Evolutionary conservation across 768 basidiomycete genomes (phyloP), one percentile per base, ranked within the genome.

Genomic region (Psilocybe cubensis): DNA sequence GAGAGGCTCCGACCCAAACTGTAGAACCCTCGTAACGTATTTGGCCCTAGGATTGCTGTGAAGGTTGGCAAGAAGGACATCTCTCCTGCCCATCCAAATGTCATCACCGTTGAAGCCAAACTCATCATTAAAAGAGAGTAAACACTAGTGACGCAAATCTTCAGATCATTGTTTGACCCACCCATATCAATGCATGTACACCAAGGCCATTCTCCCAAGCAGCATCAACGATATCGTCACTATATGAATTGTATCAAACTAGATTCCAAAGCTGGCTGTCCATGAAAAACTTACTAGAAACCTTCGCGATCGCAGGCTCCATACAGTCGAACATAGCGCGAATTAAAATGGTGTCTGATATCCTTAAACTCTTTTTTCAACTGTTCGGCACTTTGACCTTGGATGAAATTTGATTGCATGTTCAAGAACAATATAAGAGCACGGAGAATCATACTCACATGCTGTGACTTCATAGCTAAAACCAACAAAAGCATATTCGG

Each of bases 101-200:
- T 83, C 65, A 31, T 64, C 68, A 4, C 75, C 76, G 47, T 83
- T 75, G 48, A 76, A 83, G 21, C 82, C 82, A 60, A 83, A 83
- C 81, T 82, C 53, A 18, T n/a, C 31, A 17, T 21, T 4, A 2
- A 20, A 9, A n/a, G n/a, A n/a, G n/a, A n/a, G 31, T 40, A 25
- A 29, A 17, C 9, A 11, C 9, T 4, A 3, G 11, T 33, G n/a
- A 24, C 12, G 18, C 1, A 21, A 23, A 42, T 3, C 8, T 25
- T 28, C n/a, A 29, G 18, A 17, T 38, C 10, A 9, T 28, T 44
- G 24, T 48, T 6, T 14, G 20, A 49, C 79, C 66, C 61, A 88
- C 88, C 88, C 88, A 91, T 57, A 91, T 83, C 21, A 90, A 72
- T 14, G 87, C 86, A 59, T 91, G 88, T 5, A 91, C 85, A 41